Conservation (phyloP, 805 yeast species). For the Ogataea zsoltii region DNA sequence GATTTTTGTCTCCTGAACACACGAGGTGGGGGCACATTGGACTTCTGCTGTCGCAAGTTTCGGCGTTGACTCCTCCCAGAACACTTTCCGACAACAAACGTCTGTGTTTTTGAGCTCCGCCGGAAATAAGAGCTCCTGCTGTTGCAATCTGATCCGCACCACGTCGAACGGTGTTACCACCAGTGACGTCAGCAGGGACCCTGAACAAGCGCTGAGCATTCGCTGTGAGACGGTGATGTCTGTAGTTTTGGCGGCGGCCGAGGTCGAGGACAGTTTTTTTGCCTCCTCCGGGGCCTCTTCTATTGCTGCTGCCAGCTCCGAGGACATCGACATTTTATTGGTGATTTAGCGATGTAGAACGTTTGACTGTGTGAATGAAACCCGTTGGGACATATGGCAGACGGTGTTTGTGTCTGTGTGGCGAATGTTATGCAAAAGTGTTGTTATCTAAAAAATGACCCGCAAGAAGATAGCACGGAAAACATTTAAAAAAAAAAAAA, state of each 20-base stretch:
- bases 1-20: constrained; percentile 45
- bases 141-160: constrained; percentile 73
- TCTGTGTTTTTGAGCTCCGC: constrained; percentile 27
- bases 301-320: constrained; percentile 42
- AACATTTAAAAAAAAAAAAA: too few species aligned
- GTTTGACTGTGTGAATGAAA: too few species aligned
- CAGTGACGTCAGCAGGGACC: constrained; percentile 69
- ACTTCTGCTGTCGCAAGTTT: constrained; percentile 1
- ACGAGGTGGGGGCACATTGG: constrained; percentile 38
- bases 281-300: constrained; percentile 33
- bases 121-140: constrained; percentile 63
- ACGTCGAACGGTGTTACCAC: constrained; percentile 84
- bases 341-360: not conserved
- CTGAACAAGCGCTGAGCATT: constrained; percentile 78
- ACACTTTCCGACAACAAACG: constrained; percentile 40
- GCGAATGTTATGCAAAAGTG: too few species aligned
- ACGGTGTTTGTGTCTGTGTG: too few species aligned
- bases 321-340: constrained; percentile 37
- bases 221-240: constrained; percentile 56
- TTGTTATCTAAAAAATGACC: too few species aligned
- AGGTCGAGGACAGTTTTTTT: too few species aligned
- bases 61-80: constrained; percentile 30
- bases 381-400: too few species aligned
- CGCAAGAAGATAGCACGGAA: too few species aligned
- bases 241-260: constrained; percentile 2